Evolutionary conservation across 441 rosid species (phyloP).

Genomic region (Melastoma candidum): DNA sequence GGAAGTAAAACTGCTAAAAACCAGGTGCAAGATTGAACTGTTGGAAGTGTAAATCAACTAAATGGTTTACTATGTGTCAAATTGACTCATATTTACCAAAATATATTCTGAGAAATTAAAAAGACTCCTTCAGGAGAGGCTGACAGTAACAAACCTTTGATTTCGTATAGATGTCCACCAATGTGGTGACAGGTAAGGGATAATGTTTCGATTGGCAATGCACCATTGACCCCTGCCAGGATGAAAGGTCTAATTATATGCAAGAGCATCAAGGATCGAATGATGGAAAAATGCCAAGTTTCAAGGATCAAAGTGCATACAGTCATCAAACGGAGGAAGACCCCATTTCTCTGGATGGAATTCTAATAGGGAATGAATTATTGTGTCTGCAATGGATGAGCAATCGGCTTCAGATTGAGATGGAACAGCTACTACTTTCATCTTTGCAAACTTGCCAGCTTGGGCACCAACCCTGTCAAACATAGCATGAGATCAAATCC

Average conservation of each 20-base stretch:
- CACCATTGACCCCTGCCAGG: slow-evolving; percentile 23
- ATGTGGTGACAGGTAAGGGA: slow-evolving; percentile 11
- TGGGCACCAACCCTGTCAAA: slow-evolving; percentile 31
- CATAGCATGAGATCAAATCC: not conserved
- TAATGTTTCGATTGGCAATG: slow-evolving; percentile 27
- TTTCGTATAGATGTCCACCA: slow-evolving; percentile 17
- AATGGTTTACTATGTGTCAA: no score
- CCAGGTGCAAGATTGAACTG: not conserved
- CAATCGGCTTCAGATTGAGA: slow-evolving; percentile 26
- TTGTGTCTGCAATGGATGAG: slow-evolving; percentile 25
- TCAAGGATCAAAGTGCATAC: slow-evolving; percentile 15
- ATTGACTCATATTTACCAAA: not conserved
- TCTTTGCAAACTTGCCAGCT: slow-evolving; percentile 36
- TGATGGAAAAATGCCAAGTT: not conserved
- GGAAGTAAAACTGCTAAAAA: not conserved
- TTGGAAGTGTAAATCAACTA: no score
- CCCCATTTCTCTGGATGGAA: slow-evolving; percentile 33
- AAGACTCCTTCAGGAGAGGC: not conserved
- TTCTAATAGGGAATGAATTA: slow-evolving; percentile 32
- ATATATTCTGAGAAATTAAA: not conserved
- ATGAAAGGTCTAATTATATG: not conserved
- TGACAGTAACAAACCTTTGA: slow-evolving; percentile 16
- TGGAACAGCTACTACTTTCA: slow-evolving; percentile 37
- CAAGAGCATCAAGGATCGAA: not conserved
- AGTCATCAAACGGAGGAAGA: slow-evolving; percentile 37